Base-by-base conservation (phyloP, 1,139 yeast genomes). In the Kluyveromyces sp. region DNA sequence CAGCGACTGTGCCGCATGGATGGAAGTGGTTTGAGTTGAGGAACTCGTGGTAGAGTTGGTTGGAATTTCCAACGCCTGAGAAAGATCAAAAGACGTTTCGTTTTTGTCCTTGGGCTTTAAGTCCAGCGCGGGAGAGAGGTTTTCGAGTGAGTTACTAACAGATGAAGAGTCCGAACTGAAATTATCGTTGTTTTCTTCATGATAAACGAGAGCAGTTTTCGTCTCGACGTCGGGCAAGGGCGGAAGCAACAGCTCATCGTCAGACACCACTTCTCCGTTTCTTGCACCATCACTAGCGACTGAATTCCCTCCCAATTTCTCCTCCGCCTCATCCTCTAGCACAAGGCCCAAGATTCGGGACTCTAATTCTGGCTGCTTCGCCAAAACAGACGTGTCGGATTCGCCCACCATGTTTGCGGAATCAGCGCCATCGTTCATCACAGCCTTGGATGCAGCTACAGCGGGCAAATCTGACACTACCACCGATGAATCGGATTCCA, bases 1-100 rank as follows among this genome's bases (percentile, higher is more conserved):
- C 22, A 44, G 7, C 19, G 32, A 19, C 37, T 17, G 40, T 18
- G 30, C 28, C 7, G 11, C 25, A 28, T 18, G 34, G 13, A 26
- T 15, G 18, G 36, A 17, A 13, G 25, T 25, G 17, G 20, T 29
- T 9, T 42, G 41, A 13, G 29, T 38, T 9, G 41, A 31, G 11
- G 30, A 18, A n/a, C 37, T 40, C 29, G 28, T 39, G 38, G 39
- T 36, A 13, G 41, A 20, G 31, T 41, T 44, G 26, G 41, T 33
- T 29, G 61, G 52, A 36, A 60, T 60, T 46, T 58, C 62, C 22
- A 60, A 41, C 6, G 64, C 64, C 43, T 59, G 58, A 7, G 64
- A 58, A 18, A 60, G 49, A 48, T 59, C 61, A 36, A 59, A 58
- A 3, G 63, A 55, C 33, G 26, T 25, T 9, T 32, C 44, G 26